phyloP scores from a whole-genome alignment of 208 protist genomes.

The Herpetomonas muscarum region DNA sequence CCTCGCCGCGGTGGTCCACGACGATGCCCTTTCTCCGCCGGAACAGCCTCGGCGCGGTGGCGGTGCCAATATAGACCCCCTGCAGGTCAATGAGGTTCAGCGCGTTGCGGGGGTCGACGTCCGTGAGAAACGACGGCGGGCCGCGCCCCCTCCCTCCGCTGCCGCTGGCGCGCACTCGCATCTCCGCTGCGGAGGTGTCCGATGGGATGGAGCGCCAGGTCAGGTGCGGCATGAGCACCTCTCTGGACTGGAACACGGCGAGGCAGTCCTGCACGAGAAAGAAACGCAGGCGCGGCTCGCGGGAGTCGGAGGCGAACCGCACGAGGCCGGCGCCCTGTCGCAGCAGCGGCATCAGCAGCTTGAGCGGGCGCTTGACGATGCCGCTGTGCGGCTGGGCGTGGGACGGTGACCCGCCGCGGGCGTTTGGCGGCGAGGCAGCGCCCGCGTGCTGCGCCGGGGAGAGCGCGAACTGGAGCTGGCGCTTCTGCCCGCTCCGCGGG shows the following conservation, averaged over 20 bases:
- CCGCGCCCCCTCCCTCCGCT: neutral
- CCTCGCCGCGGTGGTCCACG: constrained; percentile 28
- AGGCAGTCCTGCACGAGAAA: constrained; percentile 60
- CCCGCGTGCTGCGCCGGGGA: too few species aligned
- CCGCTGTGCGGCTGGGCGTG: constrained; percentile 19
- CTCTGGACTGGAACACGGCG: constrained; percentile 19
- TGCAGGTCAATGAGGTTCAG: constrained; percentile 41
- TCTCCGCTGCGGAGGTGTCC: constrained; percentile 1
- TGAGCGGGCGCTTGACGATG: constrained; percentile 41
- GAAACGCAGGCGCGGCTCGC: constrained; percentile 51
- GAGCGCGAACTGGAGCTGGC: too few species aligned
- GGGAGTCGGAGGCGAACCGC: constrained; percentile 31
- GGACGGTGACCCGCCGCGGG: neutral
- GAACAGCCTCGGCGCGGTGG: constrained; percentile 1
- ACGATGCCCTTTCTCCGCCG: constrained; percentile 12
- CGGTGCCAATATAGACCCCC: constrained; percentile 34
- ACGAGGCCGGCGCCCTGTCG: constrained; percentile 33
- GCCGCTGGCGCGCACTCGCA: neutral
- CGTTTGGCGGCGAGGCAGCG: too few species aligned
- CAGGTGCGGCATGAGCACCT: constrained; percentile 67
- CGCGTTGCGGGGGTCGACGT: constrained; percentile 24
- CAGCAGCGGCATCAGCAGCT: constrained; percentile 51
- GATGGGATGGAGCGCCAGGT: constrained; percentile 30
- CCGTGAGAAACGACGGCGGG: neutral
- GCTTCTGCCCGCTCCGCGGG: too few species aligned